Evolutionary conservation across 2,329 filamentous ascomycete genomes (phyloP), one percentile per base, ranked within the genome.

Genomic region (Sclerotinia minor): DNA sequence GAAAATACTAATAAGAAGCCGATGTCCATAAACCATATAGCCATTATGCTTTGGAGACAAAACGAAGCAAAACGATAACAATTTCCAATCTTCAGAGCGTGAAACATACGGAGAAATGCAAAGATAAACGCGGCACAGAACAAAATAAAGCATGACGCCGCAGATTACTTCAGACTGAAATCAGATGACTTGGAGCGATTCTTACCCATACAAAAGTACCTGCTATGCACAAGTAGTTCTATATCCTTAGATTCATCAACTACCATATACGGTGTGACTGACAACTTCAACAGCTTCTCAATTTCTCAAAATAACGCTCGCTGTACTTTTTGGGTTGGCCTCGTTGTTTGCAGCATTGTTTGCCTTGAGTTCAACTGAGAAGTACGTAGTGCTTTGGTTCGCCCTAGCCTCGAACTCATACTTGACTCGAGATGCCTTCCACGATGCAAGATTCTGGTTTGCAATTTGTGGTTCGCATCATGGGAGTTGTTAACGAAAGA

Each of bases 391-490:
- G 8, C 19, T 29, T 45, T 21, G 24, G 38, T 21, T 32, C 32
- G 57, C 41, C 41, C 47, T 58, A 13, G n/a, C 35, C 55, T 58
- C 54, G 15, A 19, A 41, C 17, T 29, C 52, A 32, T 35, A n/a
- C 41, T 49, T 26, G 58, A 60, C 58, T 60, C 44, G 58, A 29
- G 11, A 41, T 6, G 21, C 21, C 21, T 49, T 24, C 4, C 17
- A 35, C 29, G 2, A 49, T 49, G 44, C 44, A 61, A 32, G 11
- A 15, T 38, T 15, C 19, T 15, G 38, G 38, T 55, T 35, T 35
- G 29, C 17, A 11, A 26, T 32, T 54, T 13, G 57, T 47, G 57
- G 41, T 60, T 60, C 35, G 58, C 58, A 60, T 49, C 44, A 49
- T 59, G 19, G 35, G 29, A n/a, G 35, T 19, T 19, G 21, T 17